Conservation (phyloP, 176 grass and related monocot genomes). For the Avena insularis region DNA sequence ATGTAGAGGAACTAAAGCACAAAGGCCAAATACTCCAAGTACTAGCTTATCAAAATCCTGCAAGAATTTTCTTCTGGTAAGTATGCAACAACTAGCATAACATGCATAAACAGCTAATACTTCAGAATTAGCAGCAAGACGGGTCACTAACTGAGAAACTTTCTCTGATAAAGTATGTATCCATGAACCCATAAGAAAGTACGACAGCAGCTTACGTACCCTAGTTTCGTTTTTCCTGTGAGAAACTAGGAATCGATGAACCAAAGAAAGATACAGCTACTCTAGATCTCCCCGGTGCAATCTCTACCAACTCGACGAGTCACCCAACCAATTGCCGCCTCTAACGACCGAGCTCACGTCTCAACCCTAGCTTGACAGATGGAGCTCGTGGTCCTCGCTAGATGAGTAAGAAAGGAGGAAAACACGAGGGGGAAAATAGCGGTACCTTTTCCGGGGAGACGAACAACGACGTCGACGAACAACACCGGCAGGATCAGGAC, state of each 20-base stretch:
- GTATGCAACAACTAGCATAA: background rate
- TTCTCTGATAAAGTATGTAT: background rate
- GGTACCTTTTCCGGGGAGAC: background rate
- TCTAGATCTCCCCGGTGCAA: background rate
- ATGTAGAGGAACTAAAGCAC: background rate
- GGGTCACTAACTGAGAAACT: background rate
- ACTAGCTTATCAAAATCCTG: background rate
- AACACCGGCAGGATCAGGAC: constrained; percentile 4
- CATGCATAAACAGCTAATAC: background rate
- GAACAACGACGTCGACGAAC: background rate
- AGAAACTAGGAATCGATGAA: background rate
- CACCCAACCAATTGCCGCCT: background rate
- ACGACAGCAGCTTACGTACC: background rate
- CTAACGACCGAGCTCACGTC: background rate
- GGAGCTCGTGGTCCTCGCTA: background rate
- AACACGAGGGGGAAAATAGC: background rate
- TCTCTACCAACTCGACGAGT: background rate
- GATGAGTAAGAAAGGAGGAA: background rate
- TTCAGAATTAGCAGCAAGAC: background rate
- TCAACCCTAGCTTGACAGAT: constrained; percentile 3
- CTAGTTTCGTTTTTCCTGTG: background rate
- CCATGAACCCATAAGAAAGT: background rate
- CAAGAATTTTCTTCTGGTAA: background rate
- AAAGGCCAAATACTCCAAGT: background rate
- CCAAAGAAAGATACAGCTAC: background rate